Base-by-base conservation (phyloP, 371 early-diverging fungal species). In the Actinomortierella ambigua region DNA sequence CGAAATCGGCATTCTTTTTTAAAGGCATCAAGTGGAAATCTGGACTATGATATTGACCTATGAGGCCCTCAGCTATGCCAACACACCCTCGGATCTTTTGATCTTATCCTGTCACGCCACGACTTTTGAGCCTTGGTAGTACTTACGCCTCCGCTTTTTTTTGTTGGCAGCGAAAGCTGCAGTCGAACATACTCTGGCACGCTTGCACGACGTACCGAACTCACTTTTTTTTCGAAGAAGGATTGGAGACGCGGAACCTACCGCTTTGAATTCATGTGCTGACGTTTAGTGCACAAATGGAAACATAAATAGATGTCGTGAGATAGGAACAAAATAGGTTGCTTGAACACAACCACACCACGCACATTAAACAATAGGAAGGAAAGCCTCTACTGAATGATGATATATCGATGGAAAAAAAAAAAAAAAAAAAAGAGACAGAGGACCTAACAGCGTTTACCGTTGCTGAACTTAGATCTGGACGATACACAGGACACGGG, bases 101-200 rank as follows among this genome's bases (percentile, higher is more conserved):
- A 48, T 20, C 48, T 48, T 1, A 20, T 48, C 22, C 20, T 8
- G 48, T 48, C 48, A 8, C 48, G 48, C 48, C 22, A 18, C 48
- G 2, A 48, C 20, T 48, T 48, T 20, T 17, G 48, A 48, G 8
- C 9, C 8, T 2, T 48, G 15, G 20, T 48, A 20, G 48, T 24
- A 18, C 20, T 20, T 22, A 20, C 48, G 2, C 9, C 9, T 18
- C 48, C 48, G 8, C 48, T 48, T 46, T 34, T 34, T 34, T 13
- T 39, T 56, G 20, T 15, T 56, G 5, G 57, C 57, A 22, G 57
- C 57, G 15, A 26, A 40, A 8, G 57, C 48, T 14, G 40, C 49
- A 13, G 41, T 57, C 11, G 39, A 34, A 22, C 27, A 48, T 3
- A 49, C 57, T 2, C 22, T 57, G 46, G 43, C 26, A 15, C 42